Percentiles rank a stretch among this genome's conserved stretches.
phyloP scores from a whole-genome alignment of 2,329 filamentous ascomycete species.

The Aureobasidium melanogenum region DNA sequence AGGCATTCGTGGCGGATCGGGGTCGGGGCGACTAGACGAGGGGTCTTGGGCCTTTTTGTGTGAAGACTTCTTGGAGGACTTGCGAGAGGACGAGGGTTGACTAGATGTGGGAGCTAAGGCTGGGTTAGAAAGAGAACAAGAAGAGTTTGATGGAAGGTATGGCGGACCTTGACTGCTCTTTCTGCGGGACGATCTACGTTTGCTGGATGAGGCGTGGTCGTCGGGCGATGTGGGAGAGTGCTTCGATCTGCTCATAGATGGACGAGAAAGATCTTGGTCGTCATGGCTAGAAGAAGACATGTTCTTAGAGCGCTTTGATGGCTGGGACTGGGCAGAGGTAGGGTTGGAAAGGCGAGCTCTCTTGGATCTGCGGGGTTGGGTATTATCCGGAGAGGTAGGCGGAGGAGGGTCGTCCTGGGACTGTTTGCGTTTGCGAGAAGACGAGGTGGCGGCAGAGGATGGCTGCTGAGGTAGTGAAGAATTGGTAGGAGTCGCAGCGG shows the following conservation, averaged over 20 bases:
- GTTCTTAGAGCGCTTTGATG: constrained; percentile 33
- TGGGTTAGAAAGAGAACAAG: constrained; percentile 19
- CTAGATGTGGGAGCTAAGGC: constrained; percentile 27
- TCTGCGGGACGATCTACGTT: constrained; percentile 66
- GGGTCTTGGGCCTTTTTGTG: constrained; percentile 9
- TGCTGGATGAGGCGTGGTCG: constrained; percentile 52
- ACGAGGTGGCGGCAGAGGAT: constrained; percentile 12
- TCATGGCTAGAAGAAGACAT: constrained; percentile 69
- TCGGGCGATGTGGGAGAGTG: constrained; percentile 57
- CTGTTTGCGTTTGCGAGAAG: constrained; percentile 26
- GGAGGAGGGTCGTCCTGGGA: constrained; percentile 40
- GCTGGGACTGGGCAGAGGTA: constrained; percentile 29
- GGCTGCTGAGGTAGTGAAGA: background rate
- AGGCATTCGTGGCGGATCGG: background rate
- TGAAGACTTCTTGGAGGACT: constrained; percentile 24
- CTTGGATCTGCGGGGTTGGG: constrained; percentile 28
- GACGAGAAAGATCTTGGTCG: constrained; percentile 7
- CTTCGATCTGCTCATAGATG: constrained; percentile 33
- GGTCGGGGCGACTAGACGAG: background rate
- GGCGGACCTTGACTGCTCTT: constrained; percentile 48
- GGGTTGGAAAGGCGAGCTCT: constrained; percentile 50
- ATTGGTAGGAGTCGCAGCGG: constrained; percentile 25
- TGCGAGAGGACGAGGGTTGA: constrained; percentile 18
- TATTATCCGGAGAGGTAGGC: constrained; percentile 30
- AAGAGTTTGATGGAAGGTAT: background rate